phyloP scores from a whole-genome alignment of 768 basidiomycete genomes.

The Lactifluus hygrophoroides region DNA sequence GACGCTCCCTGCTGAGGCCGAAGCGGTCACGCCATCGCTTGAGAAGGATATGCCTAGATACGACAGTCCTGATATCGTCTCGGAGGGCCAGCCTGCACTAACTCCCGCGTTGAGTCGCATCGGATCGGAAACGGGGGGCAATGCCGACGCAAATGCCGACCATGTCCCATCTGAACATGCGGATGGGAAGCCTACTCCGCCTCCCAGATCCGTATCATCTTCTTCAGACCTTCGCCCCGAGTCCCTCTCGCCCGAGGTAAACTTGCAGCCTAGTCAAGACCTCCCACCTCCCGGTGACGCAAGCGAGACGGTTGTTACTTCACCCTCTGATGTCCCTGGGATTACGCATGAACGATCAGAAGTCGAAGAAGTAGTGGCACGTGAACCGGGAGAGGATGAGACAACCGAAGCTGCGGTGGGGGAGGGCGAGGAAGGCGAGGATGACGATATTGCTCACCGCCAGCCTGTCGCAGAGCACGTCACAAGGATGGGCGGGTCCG shows the following conservation, averaged over 20 bases:
- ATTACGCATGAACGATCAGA: neutral
- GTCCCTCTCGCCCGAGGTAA: neutral
- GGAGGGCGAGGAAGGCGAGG: constrained; percentile 41
- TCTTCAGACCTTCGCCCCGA: constrained; percentile 9
- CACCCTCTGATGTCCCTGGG: neutral
- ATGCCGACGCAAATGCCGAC: neutral
- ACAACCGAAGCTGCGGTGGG: constrained; percentile 8
- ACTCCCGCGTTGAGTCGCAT: neutral
- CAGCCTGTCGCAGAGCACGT: constrained; percentile 51
- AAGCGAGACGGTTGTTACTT: neutral
- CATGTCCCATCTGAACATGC: neutral
- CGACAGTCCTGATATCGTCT: neutral
- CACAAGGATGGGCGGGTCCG: constrained; percentile 54
- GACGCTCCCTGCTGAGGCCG: neutral
- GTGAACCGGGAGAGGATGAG: constrained; percentile 2
- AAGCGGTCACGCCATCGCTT: neutral
- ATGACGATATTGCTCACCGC: constrained; percentile 46
- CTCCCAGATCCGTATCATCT: neutral
- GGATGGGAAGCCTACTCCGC: neutral
- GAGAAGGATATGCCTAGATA: neutral
- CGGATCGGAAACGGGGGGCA: neutral
- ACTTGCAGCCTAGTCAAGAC: neutral
- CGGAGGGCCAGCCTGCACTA: neutral
- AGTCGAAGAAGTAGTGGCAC: neutral
- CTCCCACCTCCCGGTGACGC: neutral